These are phyloP conservation scores for Rosa chinensis DNA, from an alignment of 306 rosid species.

Conservation along the genomic window DNA sequence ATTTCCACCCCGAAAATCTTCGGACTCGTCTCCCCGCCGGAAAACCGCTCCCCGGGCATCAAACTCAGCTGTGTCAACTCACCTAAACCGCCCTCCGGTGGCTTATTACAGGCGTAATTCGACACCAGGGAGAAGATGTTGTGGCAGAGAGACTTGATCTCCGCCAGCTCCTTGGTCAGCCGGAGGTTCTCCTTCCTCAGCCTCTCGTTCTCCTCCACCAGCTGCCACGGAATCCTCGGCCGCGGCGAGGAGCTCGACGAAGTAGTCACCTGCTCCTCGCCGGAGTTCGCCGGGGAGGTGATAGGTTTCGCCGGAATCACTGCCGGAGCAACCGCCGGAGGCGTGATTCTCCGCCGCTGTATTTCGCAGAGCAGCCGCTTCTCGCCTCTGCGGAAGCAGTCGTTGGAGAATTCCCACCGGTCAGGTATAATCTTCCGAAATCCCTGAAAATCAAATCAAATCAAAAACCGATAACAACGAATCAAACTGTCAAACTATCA, in stretches of 20 bases:
- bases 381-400: slow-evolving; percentile 63
- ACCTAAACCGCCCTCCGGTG: slow-evolving; percentile 27
- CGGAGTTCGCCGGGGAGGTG: slow-evolving; percentile 60
- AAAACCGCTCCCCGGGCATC: slow-evolving; percentile 8
- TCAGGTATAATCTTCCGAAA: slow-evolving; percentile 83
- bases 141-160: slow-evolving; percentile 72
- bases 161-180: slow-evolving; percentile 65
- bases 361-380: slow-evolving; percentile 72
- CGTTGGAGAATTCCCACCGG: slow-evolving; percentile 93
- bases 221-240: slow-evolving; percentile 51
- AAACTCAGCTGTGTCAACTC: not conserved
- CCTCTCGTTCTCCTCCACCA: slow-evolving; percentile 80
- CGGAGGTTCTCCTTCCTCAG: slow-evolving; percentile 66
- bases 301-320: slow-evolving; percentile 20
- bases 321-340: slow-evolving; percentile 9
- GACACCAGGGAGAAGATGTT: slow-evolving; percentile 69
- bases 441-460: slow-evolving; percentile 42
- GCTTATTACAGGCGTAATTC: slow-evolving; percentile 40
- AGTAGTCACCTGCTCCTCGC: slow-evolving; percentile 58
- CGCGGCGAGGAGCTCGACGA: slow-evolving; percentile 69
- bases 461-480: not conserved
- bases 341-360: slow-evolving; percentile 64
- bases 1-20: slow-evolving; percentile 69
- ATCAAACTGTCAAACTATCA: not conserved
- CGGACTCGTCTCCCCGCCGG: slow-evolving; percentile 38